Evolutionary conservation across 305 asterid species (phyloP), one percentile per base, ranked within the genome.

Genomic region (Fraxinus velutina): DNA sequence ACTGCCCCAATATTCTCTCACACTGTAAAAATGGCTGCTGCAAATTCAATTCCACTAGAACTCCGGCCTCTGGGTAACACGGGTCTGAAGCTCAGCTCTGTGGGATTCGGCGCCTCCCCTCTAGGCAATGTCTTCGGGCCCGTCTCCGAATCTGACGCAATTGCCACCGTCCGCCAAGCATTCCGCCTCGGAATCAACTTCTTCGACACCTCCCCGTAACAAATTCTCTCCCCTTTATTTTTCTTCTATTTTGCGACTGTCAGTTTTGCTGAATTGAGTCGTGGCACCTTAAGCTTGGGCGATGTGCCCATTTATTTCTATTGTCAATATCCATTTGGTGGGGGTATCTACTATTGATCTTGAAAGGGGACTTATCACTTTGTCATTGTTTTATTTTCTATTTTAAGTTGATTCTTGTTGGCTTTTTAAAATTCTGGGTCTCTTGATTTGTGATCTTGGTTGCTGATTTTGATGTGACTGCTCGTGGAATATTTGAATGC

Each of bases 51-150:
- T 36, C 80, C 90, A n/a, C 87, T 94, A 50, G 95, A 94, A 83
- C 92, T 86, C 83, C 91, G 99, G 22, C 88, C 97, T 15, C 82
- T 95, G 44, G 98, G 99, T 77, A 89, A 88, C 27, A 95, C 98
- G 2, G 98, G 96, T 77, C 93, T 93, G 21, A 91, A 89, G 75
- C 83, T 95, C 24, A 93, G 99, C 86, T 88, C 88, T 77, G 90
- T 94, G 1, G 99, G 99, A 78, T 95, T 92, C 81, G 99, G 99
- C 55, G 99, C 99, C 77, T 95, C 99, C 5, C 99, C 98, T 22
- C 93, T 93, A 39, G 98, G 99, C 66, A 89, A 90, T 5, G 99
- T 95, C 57, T 95, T 93, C 85, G 96, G 98, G 9, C 78, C 82
- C 76, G 90, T 95, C 34, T 86, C 95, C 6, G 97, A 93, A 82